Base-by-base conservation (phyloP, 371 early-diverging fungal genomes). In the Haplosporangium sp. region DNA sequence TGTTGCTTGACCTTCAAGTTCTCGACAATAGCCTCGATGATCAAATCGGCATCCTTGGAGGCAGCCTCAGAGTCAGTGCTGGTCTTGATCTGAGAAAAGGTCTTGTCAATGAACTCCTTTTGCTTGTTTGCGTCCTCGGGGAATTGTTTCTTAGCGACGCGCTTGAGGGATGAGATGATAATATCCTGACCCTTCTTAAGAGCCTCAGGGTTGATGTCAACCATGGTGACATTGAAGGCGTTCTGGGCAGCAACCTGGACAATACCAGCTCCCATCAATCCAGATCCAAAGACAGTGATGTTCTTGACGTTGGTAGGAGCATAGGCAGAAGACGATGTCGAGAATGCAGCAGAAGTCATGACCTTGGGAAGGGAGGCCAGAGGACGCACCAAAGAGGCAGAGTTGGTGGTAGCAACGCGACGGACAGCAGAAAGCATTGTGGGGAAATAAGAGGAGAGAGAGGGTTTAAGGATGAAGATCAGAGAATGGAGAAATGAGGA, bases 21-120 rank as follows among this genome's bases (percentile, higher is more conserved):
- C 85, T 98, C 99, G 4, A 97, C 95, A 76, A 98, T 94, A 13
- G 99, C 98, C 85, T 98, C 99, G 27, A 98, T 86, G 35, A 97
- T 91, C 42, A 98, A 83, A 71, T 95, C 94, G 1, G 91, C 77
- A 3, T 85, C 65, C 35, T 81, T 73, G 38, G 87, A 88, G 4
- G 90, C 92, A n/a, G 84, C 86, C 3, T 79, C 75, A 2, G 87
- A 84, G 48, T 94, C 88, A 34, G 93, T 93, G 44, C 92, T 88
- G 37, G 88, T 82, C 55, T 84, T 77, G 74, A 97, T 89, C 62
- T 90, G 89, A 38, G 87, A 48, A 71, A 93, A 70, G 42, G 91
- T 90, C 50, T 88, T 83, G 44, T 91, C 90, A 48, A 95, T 90
- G 64, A 92, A 94, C 42, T 83, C 78, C 69, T 89, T 84, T 42